Evolutionary conservation across 208 protist genomes (phyloP).

Genomic region (Hexamita inflata): DNA sequence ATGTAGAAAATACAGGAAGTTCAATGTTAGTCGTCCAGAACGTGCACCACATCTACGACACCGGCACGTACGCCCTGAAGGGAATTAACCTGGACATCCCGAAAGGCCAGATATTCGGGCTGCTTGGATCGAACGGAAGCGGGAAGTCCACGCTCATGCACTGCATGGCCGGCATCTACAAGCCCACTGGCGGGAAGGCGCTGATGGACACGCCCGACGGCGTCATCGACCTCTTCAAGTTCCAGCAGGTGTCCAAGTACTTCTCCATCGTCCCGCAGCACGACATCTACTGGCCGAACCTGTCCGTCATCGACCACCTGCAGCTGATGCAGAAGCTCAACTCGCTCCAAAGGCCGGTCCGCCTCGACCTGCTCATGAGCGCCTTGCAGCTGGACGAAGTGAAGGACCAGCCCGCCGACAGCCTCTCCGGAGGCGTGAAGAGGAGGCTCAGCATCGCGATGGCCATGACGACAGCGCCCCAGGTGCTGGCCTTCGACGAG

Average conservation of each 20-base stretch:
- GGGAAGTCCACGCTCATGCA: neutral
- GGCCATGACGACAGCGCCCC: neutral
- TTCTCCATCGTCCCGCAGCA: conserved; percentile 9
- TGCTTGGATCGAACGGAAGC: neutral
- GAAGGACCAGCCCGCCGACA: no score
- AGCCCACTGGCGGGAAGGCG: neutral
- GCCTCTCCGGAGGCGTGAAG: neutral
- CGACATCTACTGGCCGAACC: conserved; percentile 1
- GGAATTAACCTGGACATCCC: neutral
- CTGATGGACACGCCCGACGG: no score
- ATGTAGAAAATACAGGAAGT: neutral
- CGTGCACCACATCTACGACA: neutral
- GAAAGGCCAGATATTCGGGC: neutral
- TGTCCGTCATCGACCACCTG: conserved; percentile 7
- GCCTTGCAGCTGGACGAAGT: neutral
- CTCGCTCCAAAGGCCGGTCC: neutral
- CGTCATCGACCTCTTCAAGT: no score
- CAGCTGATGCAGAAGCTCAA: neutral
- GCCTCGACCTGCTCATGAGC: neutral
- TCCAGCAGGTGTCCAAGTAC: no score
- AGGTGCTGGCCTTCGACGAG: conserved; percentile 1
- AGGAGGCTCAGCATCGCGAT: neutral
- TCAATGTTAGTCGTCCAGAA: neutral
- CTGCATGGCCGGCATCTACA: neutral
- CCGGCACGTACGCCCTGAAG: neutral